Conservation (phyloP, 2,329 filamentous ascomycete species). For the Epichloe festucae region DNA sequence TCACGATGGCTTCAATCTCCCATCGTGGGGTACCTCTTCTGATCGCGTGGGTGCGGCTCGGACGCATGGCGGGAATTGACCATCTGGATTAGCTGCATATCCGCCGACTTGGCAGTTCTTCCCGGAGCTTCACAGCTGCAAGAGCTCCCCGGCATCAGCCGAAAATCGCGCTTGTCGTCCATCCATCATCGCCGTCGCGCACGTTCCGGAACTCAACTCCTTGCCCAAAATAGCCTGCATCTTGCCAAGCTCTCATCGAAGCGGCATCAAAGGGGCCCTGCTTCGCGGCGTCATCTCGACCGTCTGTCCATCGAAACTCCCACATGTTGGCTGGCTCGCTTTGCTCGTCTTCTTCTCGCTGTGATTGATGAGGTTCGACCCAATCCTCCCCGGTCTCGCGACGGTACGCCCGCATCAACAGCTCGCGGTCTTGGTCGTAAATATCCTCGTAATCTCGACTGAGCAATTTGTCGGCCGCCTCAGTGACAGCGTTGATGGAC, state of each 20-base stretch:
- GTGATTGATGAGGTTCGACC: constrained; percentile 35
- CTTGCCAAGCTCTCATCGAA: constrained; percentile 84
- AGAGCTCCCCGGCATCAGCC: constrained; percentile 19
- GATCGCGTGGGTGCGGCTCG: neutral
- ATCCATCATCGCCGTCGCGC: constrained; percentile 37
- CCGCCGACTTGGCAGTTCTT: neutral
- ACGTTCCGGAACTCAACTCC: constrained; percentile 65
- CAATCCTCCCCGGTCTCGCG: constrained; percentile 82
- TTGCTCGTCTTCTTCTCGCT: constrained; percentile 10
- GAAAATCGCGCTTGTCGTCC: constrained; percentile 40
- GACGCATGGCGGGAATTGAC: neutral
- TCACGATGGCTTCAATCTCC: constrained; percentile 1
- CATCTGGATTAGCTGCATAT: neutral
- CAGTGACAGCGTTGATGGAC: constrained; percentile 71
- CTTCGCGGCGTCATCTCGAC: constrained; percentile 60
- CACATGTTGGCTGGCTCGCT: constrained; percentile 33
- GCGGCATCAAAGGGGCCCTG: constrained; percentile 79
- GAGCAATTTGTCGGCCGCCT: constrained; percentile 76
- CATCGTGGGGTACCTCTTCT: neutral
- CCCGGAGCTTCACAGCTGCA: constrained; percentile 5
- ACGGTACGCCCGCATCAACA: constrained; percentile 69
- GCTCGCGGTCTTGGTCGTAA: constrained; percentile 78
- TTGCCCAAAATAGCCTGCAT: constrained; percentile 84
- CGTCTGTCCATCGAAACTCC: constrained; percentile 90
- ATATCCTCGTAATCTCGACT: constrained; percentile 77